phyloP scores from a whole-genome alignment of 129 eudicot species.

The Tagetes patula region DNA sequence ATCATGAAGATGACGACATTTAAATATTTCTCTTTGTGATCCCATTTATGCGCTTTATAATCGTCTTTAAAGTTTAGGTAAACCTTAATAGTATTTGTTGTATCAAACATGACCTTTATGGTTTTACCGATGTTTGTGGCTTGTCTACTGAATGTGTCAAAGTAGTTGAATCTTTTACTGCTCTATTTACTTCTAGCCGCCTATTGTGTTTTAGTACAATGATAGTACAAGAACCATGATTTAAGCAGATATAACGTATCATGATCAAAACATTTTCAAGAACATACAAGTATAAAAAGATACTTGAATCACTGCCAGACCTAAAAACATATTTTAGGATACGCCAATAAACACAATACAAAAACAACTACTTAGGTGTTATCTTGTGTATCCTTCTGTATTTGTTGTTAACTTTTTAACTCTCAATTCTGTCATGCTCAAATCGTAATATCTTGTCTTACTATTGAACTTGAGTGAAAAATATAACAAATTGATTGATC shows the following conservation, averaged over 20 bases:
- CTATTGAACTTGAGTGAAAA: background rate
- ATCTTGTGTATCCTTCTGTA: too few relatives aligned
- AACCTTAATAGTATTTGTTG: constrained; percentile 13
- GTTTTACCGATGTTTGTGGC: constrained; percentile 12
- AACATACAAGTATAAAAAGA: too few relatives aligned
- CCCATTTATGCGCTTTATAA: background rate
- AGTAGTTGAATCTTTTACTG: background rate
- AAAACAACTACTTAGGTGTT: too few relatives aligned
- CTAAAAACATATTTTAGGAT: too few relatives aligned
- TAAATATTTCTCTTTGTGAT: background rate
- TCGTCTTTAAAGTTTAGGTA: background rate
- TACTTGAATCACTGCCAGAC: too few relatives aligned
- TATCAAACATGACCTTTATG: constrained; percentile 3
- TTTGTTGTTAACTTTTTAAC: background rate
- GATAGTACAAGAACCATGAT: background rate
- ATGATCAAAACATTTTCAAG: too few relatives aligned
- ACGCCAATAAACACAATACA: too few relatives aligned
- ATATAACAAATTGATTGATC: background rate
- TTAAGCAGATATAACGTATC: background rate
- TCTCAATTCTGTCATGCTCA: background rate
- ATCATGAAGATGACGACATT: constrained; percentile 64
- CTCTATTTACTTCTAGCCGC: background rate
- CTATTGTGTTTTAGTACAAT: background rate
- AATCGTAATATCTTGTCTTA: background rate
- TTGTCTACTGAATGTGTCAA: background rate